Base-by-base conservation (phyloP, 169 alveolate genomes). In the Sarcocystis neurona region DNA sequence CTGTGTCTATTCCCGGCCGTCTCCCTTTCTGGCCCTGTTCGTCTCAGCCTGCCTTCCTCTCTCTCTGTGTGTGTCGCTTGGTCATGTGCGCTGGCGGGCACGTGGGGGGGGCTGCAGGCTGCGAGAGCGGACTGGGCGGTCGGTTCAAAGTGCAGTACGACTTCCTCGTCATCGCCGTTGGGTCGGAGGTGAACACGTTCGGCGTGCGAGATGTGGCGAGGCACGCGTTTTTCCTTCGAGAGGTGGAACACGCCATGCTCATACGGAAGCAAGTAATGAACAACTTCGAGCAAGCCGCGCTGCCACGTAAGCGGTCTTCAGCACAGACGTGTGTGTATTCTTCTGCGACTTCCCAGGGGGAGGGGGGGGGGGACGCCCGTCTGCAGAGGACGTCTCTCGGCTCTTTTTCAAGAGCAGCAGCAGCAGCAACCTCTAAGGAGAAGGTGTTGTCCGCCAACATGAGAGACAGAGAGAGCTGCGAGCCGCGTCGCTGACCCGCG, bases 201-300 rank as follows among this genome's bases (percentile, higher is more conserved):
- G 92, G 92, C 8, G 53, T 74, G 30, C 87, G 77, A 2, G 94
- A 93, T 32, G 94, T 91, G 2, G 41, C n/a, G 10, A 80, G 79
- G 75, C 10, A 88, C 41, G 84, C 93, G 6, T 86, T 70, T 41
- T 91, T 91, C 48, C 89, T 91, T 37, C 87, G 88, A 48, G 94
- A 91, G 46, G 88, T 89, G 56, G 94, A 91, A 34, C 93, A 87
- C 23, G 94, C 94, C 3, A 80, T 89, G 56, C 47, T 39, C 32
- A 91, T 91, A 1, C 87, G 94, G 50, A 89, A 88, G 79, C 30
- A 78, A 20, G 90, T 91, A 48, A 84, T 91, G 79, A 72, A 47
- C 74, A 88, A 88, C 60, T 91, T 91, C 60, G 94, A 91, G 41
- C 60, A 53, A n/a, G 94, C 94, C 0, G 82, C 88, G 41, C 89